Conservation (phyloP, 1,139 yeast species). For the Magnusiomyces paraingens region DNA sequence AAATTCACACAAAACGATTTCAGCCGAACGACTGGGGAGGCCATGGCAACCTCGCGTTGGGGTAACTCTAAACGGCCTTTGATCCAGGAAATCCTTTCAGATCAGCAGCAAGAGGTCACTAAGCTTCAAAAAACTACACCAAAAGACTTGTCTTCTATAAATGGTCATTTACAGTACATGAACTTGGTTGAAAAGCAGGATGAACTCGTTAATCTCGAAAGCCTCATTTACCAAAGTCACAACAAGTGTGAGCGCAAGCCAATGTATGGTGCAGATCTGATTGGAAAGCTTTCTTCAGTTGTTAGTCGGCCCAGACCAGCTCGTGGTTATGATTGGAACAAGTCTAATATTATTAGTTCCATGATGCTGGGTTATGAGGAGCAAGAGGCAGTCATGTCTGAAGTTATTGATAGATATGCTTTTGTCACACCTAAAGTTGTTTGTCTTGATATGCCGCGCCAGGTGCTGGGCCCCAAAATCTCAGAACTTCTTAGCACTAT, state of each 20-base stretch:
- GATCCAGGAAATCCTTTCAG: conserved; percentile 33
- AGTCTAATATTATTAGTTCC: conserved; percentile 25
- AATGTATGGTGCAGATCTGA: conserved; percentile 30
- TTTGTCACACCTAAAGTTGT: conserved; percentile 87
- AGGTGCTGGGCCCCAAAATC: conserved; percentile 41
- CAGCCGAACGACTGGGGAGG: conserved; percentile 42
- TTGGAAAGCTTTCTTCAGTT: conserved; percentile 15
- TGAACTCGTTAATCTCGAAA: conserved; percentile 47
- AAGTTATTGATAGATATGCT: conserved; percentile 65
- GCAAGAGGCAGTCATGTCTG: conserved; percentile 42
- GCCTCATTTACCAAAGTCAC: conserved; percentile 54
- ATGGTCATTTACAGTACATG: conserved; percentile 53
- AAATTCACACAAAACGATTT: conserved; percentile 46
- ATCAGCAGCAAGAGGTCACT: conserved; percentile 11
- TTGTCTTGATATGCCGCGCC: conserved; percentile 63
- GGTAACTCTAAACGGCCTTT: conserved; percentile 35
- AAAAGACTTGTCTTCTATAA: conserved; percentile 43
- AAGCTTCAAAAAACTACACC: conserved; percentile 15
- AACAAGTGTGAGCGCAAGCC: conserved; percentile 30
- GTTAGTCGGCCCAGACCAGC: conserved; percentile 5
- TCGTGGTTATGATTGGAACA: conserved; percentile 23
- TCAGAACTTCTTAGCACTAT: conserved; percentile 20
- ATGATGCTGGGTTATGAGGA: conserved; percentile 40
- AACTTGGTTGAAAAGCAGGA: conserved; percentile 46
- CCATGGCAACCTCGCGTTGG: conserved; percentile 41